Conservation (phyloP, 1,284 basidiomycete species). For the Meripilus lineatus region DNA sequence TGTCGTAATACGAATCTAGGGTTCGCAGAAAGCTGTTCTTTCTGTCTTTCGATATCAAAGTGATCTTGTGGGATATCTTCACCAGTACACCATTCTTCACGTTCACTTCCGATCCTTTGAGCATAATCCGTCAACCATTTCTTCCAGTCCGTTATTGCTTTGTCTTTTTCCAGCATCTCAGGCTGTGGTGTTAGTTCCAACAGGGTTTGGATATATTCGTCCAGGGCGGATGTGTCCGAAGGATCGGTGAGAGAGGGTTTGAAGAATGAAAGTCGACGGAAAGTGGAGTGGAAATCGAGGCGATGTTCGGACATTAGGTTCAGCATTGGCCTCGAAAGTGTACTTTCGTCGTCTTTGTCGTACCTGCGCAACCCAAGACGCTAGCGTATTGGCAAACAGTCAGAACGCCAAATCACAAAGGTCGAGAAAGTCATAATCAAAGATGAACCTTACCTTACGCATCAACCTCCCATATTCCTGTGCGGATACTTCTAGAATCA, state of each 20-base stretch:
- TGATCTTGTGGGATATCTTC: conserved; percentile 8
- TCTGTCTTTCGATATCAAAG: conserved; percentile 25
- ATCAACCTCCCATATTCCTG: conserved; percentile 61
- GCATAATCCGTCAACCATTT: conserved; percentile 71
- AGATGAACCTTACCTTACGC: conserved; percentile 47
- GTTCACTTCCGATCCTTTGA: conserved; percentile 53
- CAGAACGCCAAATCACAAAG: conserved; percentile 4
- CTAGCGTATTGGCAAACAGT: conserved; percentile 27
- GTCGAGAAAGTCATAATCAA: background rate
- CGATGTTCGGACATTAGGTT: conserved; percentile 63
- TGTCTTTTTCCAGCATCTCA: conserved; percentile 35
- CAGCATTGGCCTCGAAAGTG: conserved; percentile 61
- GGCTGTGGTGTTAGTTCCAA: conserved; percentile 44
- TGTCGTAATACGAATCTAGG: conserved; percentile 89
- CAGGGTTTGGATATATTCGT: conserved; percentile 44
- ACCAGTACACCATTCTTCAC: conserved; percentile 32
- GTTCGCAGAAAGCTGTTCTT: conserved; percentile 53
- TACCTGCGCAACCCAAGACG: conserved; percentile 67
- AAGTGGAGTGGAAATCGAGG: conserved; percentile 82
- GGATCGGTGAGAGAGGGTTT: conserved; percentile 37
- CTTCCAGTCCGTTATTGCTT: conserved; percentile 46
- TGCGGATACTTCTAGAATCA: conserved; percentile 51
- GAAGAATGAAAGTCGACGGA: conserved; percentile 70
- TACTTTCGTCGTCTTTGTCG: conserved; percentile 53
- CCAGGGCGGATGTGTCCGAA: conserved; percentile 15